A percentile compares a stretch with the other conserved stretches of the same genome.
phyloP scores from a whole-genome alignment of 805 yeast species.

The Ogataea minuta region DNA sequence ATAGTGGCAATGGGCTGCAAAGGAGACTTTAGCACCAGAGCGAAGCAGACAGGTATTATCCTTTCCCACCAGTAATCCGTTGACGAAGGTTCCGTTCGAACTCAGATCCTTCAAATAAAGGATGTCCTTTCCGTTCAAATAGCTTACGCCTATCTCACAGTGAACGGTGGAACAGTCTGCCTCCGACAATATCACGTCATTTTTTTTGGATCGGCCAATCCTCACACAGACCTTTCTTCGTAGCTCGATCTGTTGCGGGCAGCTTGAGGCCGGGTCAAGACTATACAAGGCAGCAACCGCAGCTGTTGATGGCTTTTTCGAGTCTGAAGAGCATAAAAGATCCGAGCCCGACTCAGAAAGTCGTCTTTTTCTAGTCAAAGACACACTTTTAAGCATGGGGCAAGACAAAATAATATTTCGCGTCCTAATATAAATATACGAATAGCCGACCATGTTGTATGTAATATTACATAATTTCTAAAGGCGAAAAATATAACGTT shows the following conservation, averaged over 20 bases:
- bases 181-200: conserved; percentile 48
- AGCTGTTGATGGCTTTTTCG: conserved; percentile 3
- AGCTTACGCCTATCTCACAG: conserved; percentile 49
- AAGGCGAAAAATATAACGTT: neutral
- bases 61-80: conserved; percentile 51
- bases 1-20: conserved; percentile 41
- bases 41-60: conserved; percentile 49
- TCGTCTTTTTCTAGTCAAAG: conserved; percentile 17
- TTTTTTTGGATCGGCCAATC: conserved; percentile 37
- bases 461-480: neutral
- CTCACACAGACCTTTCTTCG: conserved; percentile 15
- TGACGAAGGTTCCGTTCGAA: conserved; percentile 67
- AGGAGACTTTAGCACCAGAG: conserved; percentile 61
- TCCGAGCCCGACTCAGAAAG: conserved; percentile 3
- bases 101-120: conserved; percentile 54
- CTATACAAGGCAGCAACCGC: conserved; percentile 16
- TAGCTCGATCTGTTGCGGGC: conserved; percentile 16
- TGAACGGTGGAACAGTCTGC: conserved; percentile 65
- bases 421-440: conserved; percentile 1
- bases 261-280: conserved; percentile 12
- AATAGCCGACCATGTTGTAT: conserved; percentile 7
- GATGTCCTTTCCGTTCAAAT: conserved; percentile 37
- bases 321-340: conserved; percentile 3
- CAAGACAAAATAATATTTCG: conserved; percentile 7
- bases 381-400: conserved; percentile 8